phyloP scores from a whole-genome alignment of 1,284 basidiomycete species.

The Ustilago loliicola region DNA sequence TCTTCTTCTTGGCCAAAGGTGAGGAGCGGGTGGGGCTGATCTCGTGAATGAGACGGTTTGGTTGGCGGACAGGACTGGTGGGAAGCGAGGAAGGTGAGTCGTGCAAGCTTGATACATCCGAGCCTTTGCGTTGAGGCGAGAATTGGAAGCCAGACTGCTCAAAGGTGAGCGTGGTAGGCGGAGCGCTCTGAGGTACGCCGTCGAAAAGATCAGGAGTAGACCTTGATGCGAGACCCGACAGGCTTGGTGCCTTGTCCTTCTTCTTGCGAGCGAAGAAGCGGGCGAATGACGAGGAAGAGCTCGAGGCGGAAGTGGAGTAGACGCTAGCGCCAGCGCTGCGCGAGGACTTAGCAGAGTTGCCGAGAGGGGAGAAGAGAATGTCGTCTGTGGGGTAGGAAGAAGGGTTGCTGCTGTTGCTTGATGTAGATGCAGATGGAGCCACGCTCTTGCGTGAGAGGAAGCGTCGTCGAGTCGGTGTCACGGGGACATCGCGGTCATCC shows the following conservation, averaged over 20 bases:
- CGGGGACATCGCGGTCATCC: conserved; percentile 47
- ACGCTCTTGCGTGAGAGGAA: conserved; percentile 44
- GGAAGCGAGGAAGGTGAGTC: conserved; percentile 35
- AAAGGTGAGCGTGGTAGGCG: conserved; percentile 53
- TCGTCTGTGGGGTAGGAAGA: conserved; percentile 20
- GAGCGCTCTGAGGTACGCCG: conserved; percentile 50
- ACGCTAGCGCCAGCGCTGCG: conserved; percentile 28
- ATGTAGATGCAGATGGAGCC: conserved; percentile 8
- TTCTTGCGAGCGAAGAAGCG: conserved; percentile 60
- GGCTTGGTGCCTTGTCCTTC: conserved; percentile 46
- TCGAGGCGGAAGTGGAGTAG: conserved; percentile 13
- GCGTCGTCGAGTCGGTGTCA: conserved; percentile 30
- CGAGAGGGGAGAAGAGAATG: conserved; percentile 39
- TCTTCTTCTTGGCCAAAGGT: conserved; percentile 34
- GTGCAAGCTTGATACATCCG: conserved; percentile 27
- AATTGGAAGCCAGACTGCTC: conserved; percentile 48
- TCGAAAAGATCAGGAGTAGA: conserved; percentile 48
- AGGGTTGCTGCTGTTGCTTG: conserved; percentile 12
- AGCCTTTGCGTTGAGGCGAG: conserved; percentile 32
- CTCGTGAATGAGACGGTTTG: conserved; percentile 13
- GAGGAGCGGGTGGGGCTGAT: conserved; percentile 26
- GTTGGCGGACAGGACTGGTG: conserved; percentile 36
- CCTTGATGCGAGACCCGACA: conserved; percentile 31
- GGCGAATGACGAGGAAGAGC: conserved; percentile 37
- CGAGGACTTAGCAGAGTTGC: conserved; percentile 16